Evolutionary conservation across 2,329 filamentous ascomycete species (phyloP).

Genomic region (Hypocreales sp.): DNA sequence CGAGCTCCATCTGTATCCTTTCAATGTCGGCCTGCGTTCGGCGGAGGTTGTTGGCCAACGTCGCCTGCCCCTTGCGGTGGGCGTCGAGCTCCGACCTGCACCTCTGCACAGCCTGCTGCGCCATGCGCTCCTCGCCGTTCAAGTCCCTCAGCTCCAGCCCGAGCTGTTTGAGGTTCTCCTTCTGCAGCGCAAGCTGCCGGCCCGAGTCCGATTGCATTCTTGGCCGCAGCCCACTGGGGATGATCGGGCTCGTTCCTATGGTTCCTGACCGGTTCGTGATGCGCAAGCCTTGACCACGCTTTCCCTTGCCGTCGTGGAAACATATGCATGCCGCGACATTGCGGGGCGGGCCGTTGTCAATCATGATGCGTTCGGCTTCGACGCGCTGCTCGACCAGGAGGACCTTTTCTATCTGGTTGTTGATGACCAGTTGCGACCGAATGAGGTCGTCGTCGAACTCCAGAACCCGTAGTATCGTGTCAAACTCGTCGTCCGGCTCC

Average conservation of each 20-base stretch:
- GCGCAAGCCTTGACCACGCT: slow-evolving; percentile 42
- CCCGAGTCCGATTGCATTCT: slow-evolving; percentile 72
- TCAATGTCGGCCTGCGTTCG: slow-evolving; percentile 43
- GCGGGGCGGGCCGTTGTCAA: slow-evolving; percentile 38
- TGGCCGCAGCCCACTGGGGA: slow-evolving; percentile 34
- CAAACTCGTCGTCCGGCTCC: slow-evolving; percentile 57
- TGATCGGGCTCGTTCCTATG: slow-evolving; percentile 24
- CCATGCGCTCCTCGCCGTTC: slow-evolving; percentile 28
- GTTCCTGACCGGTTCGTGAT: slow-evolving; percentile 29
- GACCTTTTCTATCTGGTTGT: slow-evolving; percentile 67
- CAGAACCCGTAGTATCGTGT: slow-evolving; percentile 68
- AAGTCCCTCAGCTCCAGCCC: slow-evolving; percentile 37
- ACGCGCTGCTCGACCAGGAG: slow-evolving; percentile 56
- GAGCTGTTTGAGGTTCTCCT: slow-evolving; percentile 35
- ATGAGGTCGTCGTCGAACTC: slow-evolving; percentile 71
- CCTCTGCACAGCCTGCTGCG: slow-evolving; percentile 30
- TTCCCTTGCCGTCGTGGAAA: slow-evolving; percentile 40
- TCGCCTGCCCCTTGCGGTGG: slow-evolving; percentile 16
- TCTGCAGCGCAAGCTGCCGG: slow-evolving; percentile 42
- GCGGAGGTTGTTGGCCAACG: slow-evolving; percentile 39
- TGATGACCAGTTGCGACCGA: slow-evolving; percentile 70
- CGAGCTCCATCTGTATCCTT: slow-evolving; percentile 38
- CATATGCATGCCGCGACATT: slow-evolving; percentile 65
- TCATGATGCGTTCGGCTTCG: slow-evolving; percentile 56
- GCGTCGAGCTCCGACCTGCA: slow-evolving; percentile 31